Evolutionary conservation across 2,329 filamentous ascomycete genomes (phyloP), one percentile per base, ranked within the genome.

Genomic region (Huntiella moniliformis): DNA sequence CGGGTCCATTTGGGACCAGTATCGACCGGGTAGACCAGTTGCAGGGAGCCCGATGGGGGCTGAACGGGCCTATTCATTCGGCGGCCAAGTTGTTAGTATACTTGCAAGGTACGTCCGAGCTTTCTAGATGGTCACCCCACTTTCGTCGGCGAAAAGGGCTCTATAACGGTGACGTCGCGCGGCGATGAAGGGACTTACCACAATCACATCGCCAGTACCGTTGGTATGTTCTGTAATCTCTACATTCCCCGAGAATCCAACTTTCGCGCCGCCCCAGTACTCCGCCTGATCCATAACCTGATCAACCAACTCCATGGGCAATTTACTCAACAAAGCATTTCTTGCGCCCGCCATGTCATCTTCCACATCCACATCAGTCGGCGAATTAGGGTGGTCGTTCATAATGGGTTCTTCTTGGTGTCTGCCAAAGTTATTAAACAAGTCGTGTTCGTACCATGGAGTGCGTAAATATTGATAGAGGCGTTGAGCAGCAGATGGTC

Each of bases 231-330:
- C 8, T 17, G 5, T 3, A 4, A 13, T 4, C 4, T 16, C 4
- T 6, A 41, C 35, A 13, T 44, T 34, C 6, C 31, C 31, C 28
- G 53, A 56, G 2, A 67, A 66, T 52, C 22, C 22, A 28, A 28
- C 1, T 28, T 28, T 28, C 10, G 22, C 7, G 10, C 68, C 68
- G 11, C 67, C 67, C 74, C 75, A 79, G 57, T 78, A 79, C 57
- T 77, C 73, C 46, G 73, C 75, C 22, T 62, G 56, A 53, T 79
- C 74, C 45, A 78, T 57, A 39, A 79, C 66, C 39, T 57, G 55
- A 53, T 77, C 67, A 34, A 74, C 60, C 0, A 79, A 49, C 50
- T 78, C 74, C 1, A 62, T 56, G 0, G 75, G 74, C 5, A 59
- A 57, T 8, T 57, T 60, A 44, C 62, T 61, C 18, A 53, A 54